Base-by-base conservation (phyloP, 2,329 filamentous ascomycete genomes). In the Fusarium phyllophilum region DNA sequence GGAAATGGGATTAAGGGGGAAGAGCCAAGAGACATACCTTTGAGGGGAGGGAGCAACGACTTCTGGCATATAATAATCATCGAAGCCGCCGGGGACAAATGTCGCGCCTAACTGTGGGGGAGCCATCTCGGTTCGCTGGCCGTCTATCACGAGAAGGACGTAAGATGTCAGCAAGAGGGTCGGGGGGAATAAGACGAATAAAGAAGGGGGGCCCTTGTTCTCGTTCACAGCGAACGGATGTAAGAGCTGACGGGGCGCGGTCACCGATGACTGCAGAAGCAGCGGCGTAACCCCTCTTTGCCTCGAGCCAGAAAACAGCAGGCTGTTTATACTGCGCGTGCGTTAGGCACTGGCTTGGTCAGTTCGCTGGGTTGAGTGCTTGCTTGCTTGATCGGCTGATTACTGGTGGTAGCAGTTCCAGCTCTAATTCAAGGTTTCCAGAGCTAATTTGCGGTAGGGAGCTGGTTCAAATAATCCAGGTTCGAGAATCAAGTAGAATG, bases 1-100 rank as follows among this genome's bases (percentile, higher is more conserved):
- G 60, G 62, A 70, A 76, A 73, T 51, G 58, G 56, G 54, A 68
- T 62, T 58, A 73, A 68, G 55, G 72, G 66, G 62, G 66, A 41
- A 64, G 31, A 62, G 64, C 72, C 61, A 68, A 63, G 49, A 54
- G 82, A 69, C 86, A 78, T 79, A 90, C 88, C 88, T 85, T 82
- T 90, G 88, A 74, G 88, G 88, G 55, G 86, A 81, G 67, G 88
- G 88, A 66, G 88, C 88, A 72, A 89, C 81, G 72, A 90, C 88
- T 78, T 90, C 87, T 69, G 88, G 88, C 87, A 90, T 88, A 79
- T 87, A 89, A 78, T 88, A 90, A 80, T 90, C 88, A 79, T 90
- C 88, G 64, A 85, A 84, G 62, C 87, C 88, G 68, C 88, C 87
- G 39, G 88, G 88, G 64, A 89, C 87, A 79, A 90, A 90, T 52